phyloP scores from a whole-genome alignment of 257 asterid genomes.

The Forsythia suspensa region DNA sequence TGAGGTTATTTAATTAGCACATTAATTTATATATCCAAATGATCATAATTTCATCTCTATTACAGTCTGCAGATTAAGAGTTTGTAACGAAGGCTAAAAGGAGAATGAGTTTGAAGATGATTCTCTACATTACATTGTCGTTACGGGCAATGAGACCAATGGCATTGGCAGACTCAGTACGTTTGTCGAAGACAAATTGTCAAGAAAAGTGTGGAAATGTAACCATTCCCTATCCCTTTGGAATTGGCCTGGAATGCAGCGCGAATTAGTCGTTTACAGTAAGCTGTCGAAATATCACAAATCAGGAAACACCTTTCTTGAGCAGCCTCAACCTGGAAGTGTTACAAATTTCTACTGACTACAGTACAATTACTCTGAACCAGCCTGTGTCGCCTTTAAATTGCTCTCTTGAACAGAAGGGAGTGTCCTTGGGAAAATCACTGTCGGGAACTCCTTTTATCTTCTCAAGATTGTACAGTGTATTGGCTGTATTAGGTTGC shows the following conservation, averaged over 20 bases:
- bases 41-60: no score
- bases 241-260: not conserved
- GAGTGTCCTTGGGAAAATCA: not conserved
- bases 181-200: not conserved
- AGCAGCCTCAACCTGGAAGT: not conserved
- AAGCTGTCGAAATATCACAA: not conserved
- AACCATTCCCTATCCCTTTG: not conserved
- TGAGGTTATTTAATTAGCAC: no score
- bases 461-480: conserved; percentile 26
- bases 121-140: not conserved
- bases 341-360: conserved; percentile 1
- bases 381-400: conserved; percentile 24
- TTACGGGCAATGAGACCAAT: not conserved
- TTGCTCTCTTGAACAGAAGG: conserved; percentile 12
- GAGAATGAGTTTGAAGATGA: not conserved
- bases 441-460: conserved; percentile 29
- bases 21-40: no score
- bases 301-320: not conserved
- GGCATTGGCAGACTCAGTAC: not conserved
- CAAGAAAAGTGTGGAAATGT: not conserved
- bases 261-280: not conserved
- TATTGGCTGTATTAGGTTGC: conserved; percentile 37
- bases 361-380: conserved; percentile 21
- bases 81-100: not conserved
- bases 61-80: no score